phyloP scores from a whole-genome alignment of 345 rosid genomes.

The Hibiscus trionum region DNA sequence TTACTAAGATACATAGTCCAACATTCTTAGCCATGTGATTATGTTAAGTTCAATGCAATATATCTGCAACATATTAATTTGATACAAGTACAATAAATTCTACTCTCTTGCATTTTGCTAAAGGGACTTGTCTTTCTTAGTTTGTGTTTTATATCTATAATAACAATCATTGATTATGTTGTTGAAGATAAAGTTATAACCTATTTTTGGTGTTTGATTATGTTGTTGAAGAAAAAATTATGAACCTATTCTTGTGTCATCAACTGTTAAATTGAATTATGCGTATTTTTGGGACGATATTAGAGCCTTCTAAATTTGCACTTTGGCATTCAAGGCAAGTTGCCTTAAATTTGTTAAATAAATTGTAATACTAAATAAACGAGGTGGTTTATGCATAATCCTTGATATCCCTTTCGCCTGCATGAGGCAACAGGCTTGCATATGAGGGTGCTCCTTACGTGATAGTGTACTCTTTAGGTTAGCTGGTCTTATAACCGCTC shows the following conservation, averaged over 20 bases:
- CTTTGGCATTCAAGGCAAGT: neutral
- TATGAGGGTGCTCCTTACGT: neutral
- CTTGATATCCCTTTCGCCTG: neutral
- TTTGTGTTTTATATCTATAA: neutral
- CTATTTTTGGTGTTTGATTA: neutral
- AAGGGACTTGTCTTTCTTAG: neutral
- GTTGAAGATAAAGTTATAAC: neutral
- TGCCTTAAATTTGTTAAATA: neutral
- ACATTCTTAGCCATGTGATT: neutral
- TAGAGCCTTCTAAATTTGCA: neutral
- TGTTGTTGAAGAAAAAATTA: neutral
- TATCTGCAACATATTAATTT: neutral
- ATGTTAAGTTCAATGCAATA: neutral
- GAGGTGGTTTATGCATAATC: neutral
- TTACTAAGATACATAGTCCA: neutral
- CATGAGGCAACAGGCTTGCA: neutral
- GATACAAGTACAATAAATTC: neutral
- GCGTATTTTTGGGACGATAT: neutral
- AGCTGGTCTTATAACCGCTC: neutral
- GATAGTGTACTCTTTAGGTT: neutral
- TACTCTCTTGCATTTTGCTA: neutral
- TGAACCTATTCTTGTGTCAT: neutral
- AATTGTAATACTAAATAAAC: neutral
- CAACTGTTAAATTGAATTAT: neutral
- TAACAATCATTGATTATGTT: neutral